Percentiles rank a stretch among this genome's conserved stretches.
phyloP scores from a whole-genome alignment of 73 alveolate genomes.

The Paraurostyla sp. region DNA sequence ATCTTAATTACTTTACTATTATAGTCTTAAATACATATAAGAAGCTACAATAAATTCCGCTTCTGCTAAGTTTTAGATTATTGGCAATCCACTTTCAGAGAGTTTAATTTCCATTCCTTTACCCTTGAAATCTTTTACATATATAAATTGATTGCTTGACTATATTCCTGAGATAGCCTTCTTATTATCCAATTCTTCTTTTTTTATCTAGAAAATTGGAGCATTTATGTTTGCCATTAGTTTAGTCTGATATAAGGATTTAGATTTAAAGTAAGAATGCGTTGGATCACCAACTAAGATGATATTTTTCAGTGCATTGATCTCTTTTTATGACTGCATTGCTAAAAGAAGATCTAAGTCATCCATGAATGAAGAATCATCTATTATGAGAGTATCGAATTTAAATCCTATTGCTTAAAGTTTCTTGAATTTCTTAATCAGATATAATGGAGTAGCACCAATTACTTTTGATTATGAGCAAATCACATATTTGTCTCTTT shows the following conservation, averaged over 20 bases:
- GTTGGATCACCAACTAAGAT: not conserved
- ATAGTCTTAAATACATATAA: not conserved
- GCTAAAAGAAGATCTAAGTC: not conserved
- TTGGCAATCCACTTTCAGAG: not conserved
- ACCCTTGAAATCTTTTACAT: not conserved
- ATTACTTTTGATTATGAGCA: slow-evolving; percentile 2
- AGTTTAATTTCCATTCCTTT: not conserved
- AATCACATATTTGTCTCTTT: not conserved
- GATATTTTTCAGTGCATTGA: not conserved
- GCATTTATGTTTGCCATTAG: too few relatives aligned
- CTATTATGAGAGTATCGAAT: not conserved
- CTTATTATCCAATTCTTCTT: not conserved
- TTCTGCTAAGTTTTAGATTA: slow-evolving; percentile 3
- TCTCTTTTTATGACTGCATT: not conserved
- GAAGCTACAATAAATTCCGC: not conserved
- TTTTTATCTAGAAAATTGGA: too few relatives aligned
- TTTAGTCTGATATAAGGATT: not conserved
- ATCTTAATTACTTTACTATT: not conserved
- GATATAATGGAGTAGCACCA: not conserved
- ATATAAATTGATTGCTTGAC: not conserved
- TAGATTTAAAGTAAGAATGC: not conserved
- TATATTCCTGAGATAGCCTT: not conserved
- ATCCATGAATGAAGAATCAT: not conserved
- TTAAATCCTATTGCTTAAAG: not conserved
- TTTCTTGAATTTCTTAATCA: not conserved